These are phyloP conservation scores for Hymenoscyphus occultus DNA, from an alignment of 2,329 filamentous ascomycete species.

Conservation along the genomic window DNA sequence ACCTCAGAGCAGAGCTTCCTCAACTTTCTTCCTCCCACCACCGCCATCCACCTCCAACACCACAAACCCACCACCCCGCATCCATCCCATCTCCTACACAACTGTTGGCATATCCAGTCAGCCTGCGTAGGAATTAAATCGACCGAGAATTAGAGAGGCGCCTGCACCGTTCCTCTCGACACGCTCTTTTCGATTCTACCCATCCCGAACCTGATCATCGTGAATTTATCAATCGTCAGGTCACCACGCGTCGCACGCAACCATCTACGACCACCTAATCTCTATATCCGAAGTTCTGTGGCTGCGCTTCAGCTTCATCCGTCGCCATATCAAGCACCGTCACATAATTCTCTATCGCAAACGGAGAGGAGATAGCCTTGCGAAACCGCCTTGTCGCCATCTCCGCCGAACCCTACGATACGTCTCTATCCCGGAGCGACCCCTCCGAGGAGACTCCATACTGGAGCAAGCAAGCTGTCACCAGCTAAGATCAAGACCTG, in stretches of 20 bases:
- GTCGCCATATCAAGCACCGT: conserved; percentile 4
- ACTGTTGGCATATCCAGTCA: conserved; percentile 25
- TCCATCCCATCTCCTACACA: conserved; percentile 14
- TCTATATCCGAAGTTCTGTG: conserved; percentile 5
- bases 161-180: conserved; percentile 38
- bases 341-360: not conserved
- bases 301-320: conserved; percentile 12
- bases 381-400: conserved; percentile 3
- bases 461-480: conserved; percentile 31
- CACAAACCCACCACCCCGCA: conserved; percentile 12
- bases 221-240: not conserved
- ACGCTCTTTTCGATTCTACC: conserved; percentile 31
- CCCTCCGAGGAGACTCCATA: conserved; percentile 37
- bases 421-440: conserved; percentile 33
- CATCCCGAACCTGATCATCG: conserved; percentile 10
- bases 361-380: conserved; percentile 12
- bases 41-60: conserved; percentile 6
- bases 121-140: conserved; percentile 20
- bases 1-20: conserved; percentile 4
- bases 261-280: not conserved
- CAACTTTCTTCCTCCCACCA: conserved; percentile 13
- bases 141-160: conserved; percentile 33
- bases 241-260: conserved; percentile 10
- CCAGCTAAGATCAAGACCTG: conserved; percentile 24
- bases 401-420: conserved; percentile 18